phyloP scores from a whole-genome alignment of 129 eudicot species.

The Flaveria bidentis region DNA sequence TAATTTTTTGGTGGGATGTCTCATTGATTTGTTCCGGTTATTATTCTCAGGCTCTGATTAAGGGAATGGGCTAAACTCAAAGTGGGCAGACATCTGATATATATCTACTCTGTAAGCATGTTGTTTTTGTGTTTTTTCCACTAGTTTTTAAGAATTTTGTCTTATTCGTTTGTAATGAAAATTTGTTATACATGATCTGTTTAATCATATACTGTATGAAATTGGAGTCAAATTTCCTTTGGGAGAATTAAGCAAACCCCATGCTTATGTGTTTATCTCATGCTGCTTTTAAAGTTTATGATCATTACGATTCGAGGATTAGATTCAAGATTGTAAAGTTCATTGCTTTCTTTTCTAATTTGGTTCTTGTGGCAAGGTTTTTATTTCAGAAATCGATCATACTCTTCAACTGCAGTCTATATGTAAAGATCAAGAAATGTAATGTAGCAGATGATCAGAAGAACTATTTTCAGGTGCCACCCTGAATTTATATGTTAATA shows the following conservation, averaged over 20 bases:
- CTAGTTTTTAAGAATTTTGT: constrained; percentile 31
- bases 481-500: no score
- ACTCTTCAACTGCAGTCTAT: no score
- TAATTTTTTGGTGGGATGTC: constrained; percentile 47
- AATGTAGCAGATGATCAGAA: no score
- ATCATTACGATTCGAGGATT: constrained; percentile 1
- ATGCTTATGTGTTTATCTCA: neutral
- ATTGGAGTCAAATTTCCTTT: constrained; percentile 9
- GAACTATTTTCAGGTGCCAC: no score
- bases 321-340: constrained; percentile 11
- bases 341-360: no score
- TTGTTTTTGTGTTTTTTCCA: constrained; percentile 37
- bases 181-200: constrained; percentile 41
- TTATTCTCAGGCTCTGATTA: constrained; percentile 30
- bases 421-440: no score
- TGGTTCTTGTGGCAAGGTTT: no score
- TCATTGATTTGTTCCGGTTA: constrained; percentile 34
- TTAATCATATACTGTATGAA: constrained; percentile 35
- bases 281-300: neutral
- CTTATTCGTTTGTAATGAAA: constrained; percentile 50
- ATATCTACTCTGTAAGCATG: constrained; percentile 54
- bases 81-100: constrained; percentile 21
- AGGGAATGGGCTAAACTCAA: constrained; percentile 27
- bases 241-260: constrained; percentile 3
- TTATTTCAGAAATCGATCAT: no score